Percentiles rank a stretch among this genome's conserved stretches.
Conservation (phyloP, 2,329 filamentous ascomycete genomes). For the Davidsoniella virescens region DNA sequence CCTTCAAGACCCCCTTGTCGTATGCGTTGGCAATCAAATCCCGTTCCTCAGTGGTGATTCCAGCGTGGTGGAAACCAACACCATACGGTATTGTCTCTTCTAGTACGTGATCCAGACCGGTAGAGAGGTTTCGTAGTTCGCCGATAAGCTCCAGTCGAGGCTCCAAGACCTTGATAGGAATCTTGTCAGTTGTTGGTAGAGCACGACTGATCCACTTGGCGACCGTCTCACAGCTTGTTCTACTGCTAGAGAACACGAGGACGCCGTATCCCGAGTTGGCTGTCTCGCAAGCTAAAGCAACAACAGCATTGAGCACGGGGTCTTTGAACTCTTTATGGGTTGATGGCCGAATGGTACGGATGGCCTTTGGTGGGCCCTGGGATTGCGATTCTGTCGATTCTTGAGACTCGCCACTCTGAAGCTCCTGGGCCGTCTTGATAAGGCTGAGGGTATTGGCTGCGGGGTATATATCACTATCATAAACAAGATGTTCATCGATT, state of each 20-base stretch:
- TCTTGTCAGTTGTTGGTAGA: constrained; percentile 35
- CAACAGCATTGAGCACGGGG: constrained; percentile 51
- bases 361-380: constrained; percentile 11
- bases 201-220: constrained; percentile 52
- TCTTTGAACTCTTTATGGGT: constrained; percentile 45
- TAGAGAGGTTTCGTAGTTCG: constrained; percentile 47
- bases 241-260: constrained; percentile 58
- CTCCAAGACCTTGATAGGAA: constrained; percentile 34
- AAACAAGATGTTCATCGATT: constrained; percentile 58
- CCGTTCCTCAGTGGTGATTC: constrained; percentile 58
- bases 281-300: constrained; percentile 53
- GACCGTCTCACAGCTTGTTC: constrained; percentile 49
- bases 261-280: constrained; percentile 52
- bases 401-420: constrained; percentile 24
- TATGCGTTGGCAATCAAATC: constrained; percentile 57
- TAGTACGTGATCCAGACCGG: constrained; percentile 49
- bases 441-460: constrained; percentile 38
- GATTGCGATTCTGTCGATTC: constrained; percentile 10
- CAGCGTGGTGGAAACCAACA: constrained; percentile 62
- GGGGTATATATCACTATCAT: constrained; percentile 50
- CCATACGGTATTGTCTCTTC: constrained; percentile 48
- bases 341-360: constrained; percentile 38
- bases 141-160: constrained; percentile 47
- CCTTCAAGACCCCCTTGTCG: constrained; percentile 48
- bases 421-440: constrained; percentile 39